Evolutionary conservation across 139 green algal genomes (phyloP).

Genomic region (Chlorella ohadii): DNA sequence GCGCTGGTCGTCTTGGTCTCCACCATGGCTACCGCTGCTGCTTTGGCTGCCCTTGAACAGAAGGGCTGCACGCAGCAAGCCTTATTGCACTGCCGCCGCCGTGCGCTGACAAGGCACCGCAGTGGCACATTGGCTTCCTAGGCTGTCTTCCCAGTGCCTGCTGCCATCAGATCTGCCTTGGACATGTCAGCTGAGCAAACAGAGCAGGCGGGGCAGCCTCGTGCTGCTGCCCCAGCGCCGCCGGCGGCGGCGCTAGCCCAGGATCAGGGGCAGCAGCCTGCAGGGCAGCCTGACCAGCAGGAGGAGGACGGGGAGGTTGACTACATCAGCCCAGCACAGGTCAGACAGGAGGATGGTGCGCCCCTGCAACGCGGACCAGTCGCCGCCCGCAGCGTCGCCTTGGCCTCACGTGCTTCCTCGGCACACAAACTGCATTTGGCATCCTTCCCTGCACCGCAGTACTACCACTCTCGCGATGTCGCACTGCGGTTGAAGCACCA

Average conservation of each 20-base stretch:
- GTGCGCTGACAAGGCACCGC: too few species aligned
- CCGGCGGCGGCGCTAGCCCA: neutral
- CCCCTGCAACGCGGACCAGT: too few species aligned
- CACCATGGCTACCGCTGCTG: neutral
- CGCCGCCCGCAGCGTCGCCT: too few species aligned
- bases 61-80: neutral
- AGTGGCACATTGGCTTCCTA: too few species aligned
- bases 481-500: neutral
- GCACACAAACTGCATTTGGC: too few species aligned
- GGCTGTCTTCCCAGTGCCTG: too few species aligned
- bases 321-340: conserved; percentile 1
- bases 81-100: too few species aligned
- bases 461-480: neutral
- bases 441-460: too few species aligned
- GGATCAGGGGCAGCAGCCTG: neutral
- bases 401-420: too few species aligned
- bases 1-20: neutral
- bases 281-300: neutral
- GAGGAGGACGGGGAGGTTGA: neutral
- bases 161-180: neutral
- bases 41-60: neutral
- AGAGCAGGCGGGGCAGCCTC: neutral
- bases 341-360: too few species aligned
- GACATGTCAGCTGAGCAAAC: neutral
- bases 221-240: neutral